Evolutionary conservation across 1,139 yeast genomes (phyloP).

Genomic region (Waltiozyma sp.): DNA sequence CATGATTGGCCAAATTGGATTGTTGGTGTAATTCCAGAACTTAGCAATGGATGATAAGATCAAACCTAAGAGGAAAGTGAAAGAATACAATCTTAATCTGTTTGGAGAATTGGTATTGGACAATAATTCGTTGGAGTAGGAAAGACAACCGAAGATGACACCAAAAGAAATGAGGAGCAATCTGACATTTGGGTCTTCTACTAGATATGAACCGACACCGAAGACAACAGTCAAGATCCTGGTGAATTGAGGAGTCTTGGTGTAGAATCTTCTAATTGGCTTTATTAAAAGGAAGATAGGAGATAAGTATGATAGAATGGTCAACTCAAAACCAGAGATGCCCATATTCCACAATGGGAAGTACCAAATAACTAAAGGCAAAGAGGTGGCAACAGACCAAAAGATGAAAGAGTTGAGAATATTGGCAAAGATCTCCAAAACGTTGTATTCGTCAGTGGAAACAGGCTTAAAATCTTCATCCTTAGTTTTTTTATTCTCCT

Average conservation of each 20-base stretch:
- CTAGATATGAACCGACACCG: slow-evolving; percentile 69
- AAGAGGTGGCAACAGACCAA: slow-evolving; percentile 76
- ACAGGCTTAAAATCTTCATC: slow-evolving; percentile 9
- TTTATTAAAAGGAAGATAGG: slow-evolving; percentile 50
- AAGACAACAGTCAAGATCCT: slow-evolving; percentile 47
- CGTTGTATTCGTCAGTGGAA: slow-evolving; percentile 20
- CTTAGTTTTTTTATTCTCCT: not conserved
- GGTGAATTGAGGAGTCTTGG: slow-evolving; percentile 36
- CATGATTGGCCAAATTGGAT: slow-evolving; percentile 96
- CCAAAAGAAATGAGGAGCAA: slow-evolving; percentile 60
- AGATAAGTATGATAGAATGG: slow-evolving; percentile 45
- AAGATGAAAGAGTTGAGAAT: slow-evolving; percentile 55
- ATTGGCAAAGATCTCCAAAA: slow-evolving; percentile 34
- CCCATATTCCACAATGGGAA: slow-evolving; percentile 99
- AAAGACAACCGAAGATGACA: slow-evolving; percentile 47
- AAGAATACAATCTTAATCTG: slow-evolving; percentile 27
- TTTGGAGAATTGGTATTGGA: slow-evolving; percentile 24
- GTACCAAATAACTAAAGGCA: slow-evolving; percentile 86
- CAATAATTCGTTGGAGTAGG: slow-evolving; percentile 52
- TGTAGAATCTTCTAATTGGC: slow-evolving; percentile 32
- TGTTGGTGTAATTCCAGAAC: slow-evolving; percentile 68
- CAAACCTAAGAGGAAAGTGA: slow-evolving; percentile 64
- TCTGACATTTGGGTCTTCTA: slow-evolving; percentile 57
- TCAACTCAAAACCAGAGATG: slow-evolving; percentile 84
- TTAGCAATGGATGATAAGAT: slow-evolving; percentile 65